These are phyloP conservation scores for Monosporascus sp. DNA, from an alignment of 2,329 filamentous ascomycete species.

Conservation along the genomic window DNA sequence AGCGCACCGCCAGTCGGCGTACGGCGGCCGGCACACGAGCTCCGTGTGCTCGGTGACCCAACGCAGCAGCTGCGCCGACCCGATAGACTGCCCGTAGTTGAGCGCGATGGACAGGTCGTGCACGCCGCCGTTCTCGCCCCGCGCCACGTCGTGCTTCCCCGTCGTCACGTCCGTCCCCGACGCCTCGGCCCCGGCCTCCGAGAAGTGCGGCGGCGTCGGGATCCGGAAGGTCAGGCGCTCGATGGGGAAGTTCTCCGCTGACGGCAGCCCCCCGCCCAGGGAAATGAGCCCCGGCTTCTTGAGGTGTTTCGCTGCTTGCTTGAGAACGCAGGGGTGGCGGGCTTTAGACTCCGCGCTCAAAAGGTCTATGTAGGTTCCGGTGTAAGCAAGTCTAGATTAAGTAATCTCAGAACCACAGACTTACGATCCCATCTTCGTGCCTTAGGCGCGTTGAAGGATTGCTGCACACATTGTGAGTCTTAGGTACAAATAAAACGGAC, in stretches of 20 bases:
- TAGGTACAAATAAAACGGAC: slow-evolving; percentile 20
- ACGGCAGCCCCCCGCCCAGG: slow-evolving; percentile 85
- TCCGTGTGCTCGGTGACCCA: slow-evolving; percentile 96
- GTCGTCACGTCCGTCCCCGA: slow-evolving; percentile 51
- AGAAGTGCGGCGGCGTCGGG: slow-evolving; percentile 63
- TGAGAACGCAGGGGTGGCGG: slow-evolving; percentile 66
- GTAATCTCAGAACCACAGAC: slow-evolving; percentile 29
- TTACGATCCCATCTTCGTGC: slow-evolving; percentile 81
- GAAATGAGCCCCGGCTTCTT: slow-evolving; percentile 82
- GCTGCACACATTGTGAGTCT: slow-evolving; percentile 15
- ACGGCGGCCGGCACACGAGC: slow-evolving; percentile 79
- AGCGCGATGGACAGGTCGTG: slow-evolving; percentile 81
- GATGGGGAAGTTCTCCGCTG: slow-evolving; percentile 88
- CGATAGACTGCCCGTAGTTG: slow-evolving; percentile 88
- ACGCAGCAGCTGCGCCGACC: slow-evolving; percentile 79
- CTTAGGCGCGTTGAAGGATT: slow-evolving; percentile 59
- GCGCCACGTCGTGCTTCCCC: slow-evolving; percentile 73
- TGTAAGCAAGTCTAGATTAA: slow-evolving; percentile 2
- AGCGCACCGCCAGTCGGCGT: slow-evolving; percentile 82
- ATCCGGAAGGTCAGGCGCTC: slow-evolving; percentile 71
- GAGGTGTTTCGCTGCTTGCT: slow-evolving; percentile 73
- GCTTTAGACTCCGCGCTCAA: slow-evolving; percentile 58
- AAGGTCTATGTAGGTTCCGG: slow-evolving; percentile 35
- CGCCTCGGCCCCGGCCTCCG: slow-evolving; percentile 58
- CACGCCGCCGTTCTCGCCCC: slow-evolving; percentile 23